Evolutionary conservation across 169 alveolate genomes (phyloP).

Genomic region (Babesia gibsoni): DNA sequence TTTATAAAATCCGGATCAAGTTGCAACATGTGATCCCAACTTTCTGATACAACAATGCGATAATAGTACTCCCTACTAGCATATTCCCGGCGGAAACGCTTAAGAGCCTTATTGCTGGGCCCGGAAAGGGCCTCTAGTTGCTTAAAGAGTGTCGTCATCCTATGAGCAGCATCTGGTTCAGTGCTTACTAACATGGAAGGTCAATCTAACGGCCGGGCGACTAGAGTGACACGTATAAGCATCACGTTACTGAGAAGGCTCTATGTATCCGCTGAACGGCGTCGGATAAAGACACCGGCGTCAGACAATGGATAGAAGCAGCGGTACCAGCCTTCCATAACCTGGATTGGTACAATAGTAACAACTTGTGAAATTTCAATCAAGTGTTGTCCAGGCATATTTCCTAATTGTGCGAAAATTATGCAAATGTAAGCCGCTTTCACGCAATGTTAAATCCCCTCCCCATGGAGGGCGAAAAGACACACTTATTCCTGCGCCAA

Average conservation of each 20-base stretch:
- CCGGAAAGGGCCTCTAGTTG: constrained; percentile 9
- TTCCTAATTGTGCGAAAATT: too few relatives aligned
- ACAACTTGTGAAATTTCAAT: neutral
- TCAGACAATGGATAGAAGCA: neutral
- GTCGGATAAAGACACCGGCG: neutral
- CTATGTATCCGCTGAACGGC: too few relatives aligned
- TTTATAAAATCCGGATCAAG: constrained; percentile 15
- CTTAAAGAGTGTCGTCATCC: constrained; percentile 28
- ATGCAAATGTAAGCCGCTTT: too few relatives aligned
- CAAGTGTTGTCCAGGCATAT: too few relatives aligned
- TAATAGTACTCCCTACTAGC: constrained; percentile 12
- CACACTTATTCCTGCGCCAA: too few relatives aligned
- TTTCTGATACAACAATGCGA: constrained; percentile 15
- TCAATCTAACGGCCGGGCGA: too few relatives aligned
- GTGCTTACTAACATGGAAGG: neutral
- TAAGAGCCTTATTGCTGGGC: constrained; percentile 15
- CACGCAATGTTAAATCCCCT: too few relatives aligned
- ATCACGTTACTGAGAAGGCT: too few relatives aligned
- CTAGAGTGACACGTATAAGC: too few relatives aligned
- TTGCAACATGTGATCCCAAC: constrained; percentile 29
- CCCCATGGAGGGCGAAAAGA: too few relatives aligned
- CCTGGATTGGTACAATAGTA: neutral
- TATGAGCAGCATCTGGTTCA: neutral
- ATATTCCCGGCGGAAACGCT: constrained; percentile 21
- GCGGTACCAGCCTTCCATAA: constrained; percentile 25